Percentiles rank a stretch among this genome's conserved stretches.
Evolutionary conservation across 2,329 filamentous ascomycete species (phyloP).

Genomic region (Arthroderma sp.): DNA sequence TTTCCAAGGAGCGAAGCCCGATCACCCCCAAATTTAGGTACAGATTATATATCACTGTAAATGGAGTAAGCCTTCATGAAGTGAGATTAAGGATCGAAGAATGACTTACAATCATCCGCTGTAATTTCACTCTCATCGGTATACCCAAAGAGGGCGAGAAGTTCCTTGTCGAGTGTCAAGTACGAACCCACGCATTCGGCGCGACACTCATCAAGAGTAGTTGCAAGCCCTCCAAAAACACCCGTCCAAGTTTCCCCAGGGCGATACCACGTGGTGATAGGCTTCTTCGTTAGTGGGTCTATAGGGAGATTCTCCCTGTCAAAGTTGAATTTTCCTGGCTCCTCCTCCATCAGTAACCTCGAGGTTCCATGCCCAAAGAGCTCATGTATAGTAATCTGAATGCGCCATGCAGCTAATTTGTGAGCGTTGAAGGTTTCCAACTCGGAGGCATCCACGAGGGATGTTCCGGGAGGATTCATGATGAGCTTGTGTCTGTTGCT

Average conservation of each 20-base stretch:
- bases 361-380: constrained; percentile 53
- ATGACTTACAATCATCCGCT: constrained; percentile 26
- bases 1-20: constrained; percentile 26
- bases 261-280: constrained; percentile 46
- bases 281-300: constrained; percentile 41
- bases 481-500: constrained; percentile 38
- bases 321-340: constrained; percentile 47
- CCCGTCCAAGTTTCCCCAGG: constrained; percentile 51
- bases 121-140: constrained; percentile 21
- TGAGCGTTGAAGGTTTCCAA: neutral
- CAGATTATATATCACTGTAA: constrained; percentile 27
- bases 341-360: constrained; percentile 45
- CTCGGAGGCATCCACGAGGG: constrained; percentile 1
- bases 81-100: neutral
- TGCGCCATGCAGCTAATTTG: neutral
- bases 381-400: constrained; percentile 35
- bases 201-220: constrained; percentile 46
- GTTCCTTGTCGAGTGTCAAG: constrained; percentile 31
- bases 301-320: constrained; percentile 43
- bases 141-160: constrained; percentile 33
- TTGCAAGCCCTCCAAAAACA: constrained; percentile 46
- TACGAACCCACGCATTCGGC: constrained; percentile 32
- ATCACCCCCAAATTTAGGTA: constrained; percentile 32
- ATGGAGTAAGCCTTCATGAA: neutral
- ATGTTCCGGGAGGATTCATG: neutral